A percentile compares a stretch with the other conserved stretches of the same genome.
Evolutionary conservation across 495 filamentous ascomycete species (phyloP).

Genomic region (Penicillium pulvis): DNA sequence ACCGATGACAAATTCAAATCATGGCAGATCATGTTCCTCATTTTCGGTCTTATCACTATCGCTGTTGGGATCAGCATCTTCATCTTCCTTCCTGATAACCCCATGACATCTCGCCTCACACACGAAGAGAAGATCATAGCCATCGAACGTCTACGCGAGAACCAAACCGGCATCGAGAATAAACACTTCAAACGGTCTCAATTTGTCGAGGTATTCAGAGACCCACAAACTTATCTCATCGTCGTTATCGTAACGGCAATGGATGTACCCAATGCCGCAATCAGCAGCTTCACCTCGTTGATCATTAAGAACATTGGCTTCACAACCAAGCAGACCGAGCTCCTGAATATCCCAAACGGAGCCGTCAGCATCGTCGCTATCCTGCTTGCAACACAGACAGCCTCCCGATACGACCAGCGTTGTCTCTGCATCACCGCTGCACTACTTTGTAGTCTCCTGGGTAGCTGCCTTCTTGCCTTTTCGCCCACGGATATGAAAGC

Average conservation of each 20-base stretch:
- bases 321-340: constrained; percentile 52
- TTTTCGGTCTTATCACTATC: constrained; percentile 46
- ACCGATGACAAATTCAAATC: constrained; percentile 50
- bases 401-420: constrained; percentile 47
- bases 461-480: constrained; percentile 63
- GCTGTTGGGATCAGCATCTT: constrained; percentile 34
- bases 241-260: constrained; percentile 29
- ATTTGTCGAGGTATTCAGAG: constrained; percentile 34
- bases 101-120: constrained; percentile 45
- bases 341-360: constrained; percentile 67
- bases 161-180: constrained; percentile 57
- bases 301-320: constrained; percentile 40
- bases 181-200: constrained; percentile 58
- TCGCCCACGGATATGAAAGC: constrained; percentile 34
- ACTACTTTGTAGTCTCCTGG: constrained; percentile 48
- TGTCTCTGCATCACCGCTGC: constrained; percentile 48
- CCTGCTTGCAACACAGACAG: constrained; percentile 46
- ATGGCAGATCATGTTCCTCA: constrained; percentile 69
- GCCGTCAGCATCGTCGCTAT: constrained; percentile 58
- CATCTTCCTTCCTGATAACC: constrained; percentile 53
- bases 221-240: constrained; percentile 38
- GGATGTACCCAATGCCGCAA: constrained; percentile 31
- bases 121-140: constrained; percentile 50
- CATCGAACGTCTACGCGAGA: constrained; percentile 56
- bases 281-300: constrained; percentile 38